Evolutionary conservation across 768 basidiomycete genomes (phyloP), one percentile per base, ranked within the genome.

Genomic region (Phlebiopsis flavidoalba): DNA sequence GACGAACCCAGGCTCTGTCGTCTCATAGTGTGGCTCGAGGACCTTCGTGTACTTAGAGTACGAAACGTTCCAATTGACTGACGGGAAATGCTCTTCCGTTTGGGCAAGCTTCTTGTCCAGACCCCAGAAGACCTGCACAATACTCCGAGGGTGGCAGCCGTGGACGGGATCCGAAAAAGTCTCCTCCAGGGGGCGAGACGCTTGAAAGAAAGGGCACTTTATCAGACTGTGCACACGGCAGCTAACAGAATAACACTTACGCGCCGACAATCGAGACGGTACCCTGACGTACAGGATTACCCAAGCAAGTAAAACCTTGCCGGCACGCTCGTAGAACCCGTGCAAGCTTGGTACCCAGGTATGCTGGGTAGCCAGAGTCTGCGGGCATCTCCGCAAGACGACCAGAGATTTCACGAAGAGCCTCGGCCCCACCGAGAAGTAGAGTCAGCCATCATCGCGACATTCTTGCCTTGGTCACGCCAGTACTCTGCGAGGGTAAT

Each of bases 51-150:
- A 98, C 74, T 99, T 99, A 61, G 97, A 98, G 75, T 98, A 98
- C 10, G 97, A 99, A n/a, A 97, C 78, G 65, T 88, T 97, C 97
- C 97, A 99, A 77, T 99, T 98, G 73, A 99, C 96, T n/a, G 95
- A 97, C 1, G 97, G 97, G 83, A 99, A 99, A 73, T 99, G 95
- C 75, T 99, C 98, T 64, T 96, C 85, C 26, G 26, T 31, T 73
- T 98, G 97, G 2, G 97, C 97, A 61, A 98, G 86, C 72, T 96
- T 95, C 86, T 99, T 99, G 78, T 98, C 97, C 26, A 99, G 84
- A 74, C 97, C 97, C 97, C 97, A 99, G 84, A 99, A 99, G 65
- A 98, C 97, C 70, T 98, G 97, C 10, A 99, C 97, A 71, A 99
- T 99, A 79, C 95, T n/a, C n/a, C 86, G 59, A 99, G 89, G 3